Evolutionary conservation across 2,329 filamentous ascomycete genomes (phyloP), one percentile per base, ranked within the genome.

Genomic region (Fusarium graminum): DNA sequence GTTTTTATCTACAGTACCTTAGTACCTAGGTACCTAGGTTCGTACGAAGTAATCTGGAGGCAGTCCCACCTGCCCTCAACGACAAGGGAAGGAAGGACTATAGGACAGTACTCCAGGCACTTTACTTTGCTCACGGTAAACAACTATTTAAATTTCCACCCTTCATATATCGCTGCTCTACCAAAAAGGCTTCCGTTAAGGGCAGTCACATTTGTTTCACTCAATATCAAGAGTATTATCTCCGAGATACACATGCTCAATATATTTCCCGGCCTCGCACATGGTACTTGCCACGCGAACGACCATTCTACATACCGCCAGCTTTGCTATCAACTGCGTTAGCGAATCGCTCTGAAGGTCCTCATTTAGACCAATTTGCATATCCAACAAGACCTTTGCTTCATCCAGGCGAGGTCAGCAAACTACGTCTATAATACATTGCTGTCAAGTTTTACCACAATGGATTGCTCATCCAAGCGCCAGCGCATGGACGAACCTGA

Each of bases 401-500:
- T 22, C 13, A 8, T 11, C 10, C 40, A 17, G 1, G 13, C 39
- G 13, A 3, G 13, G 9, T 29, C 11, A 6, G 29, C 25, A 26
- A 2, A 1, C 14, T 17, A 14, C 16, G 11, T 14, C 25, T 16
- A 28, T 12, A 32, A 12, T 3, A 22, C 16, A 13, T 3, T 6
- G 26, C 6, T n/a, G 19, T n/a, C 50, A 49, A 8, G 17, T 36
- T 9, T 36, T 9, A 13, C 36, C n/a, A 4, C 25, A 11, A 79
- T 79, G 78, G 71, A 76, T 17, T 63, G 52, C 2, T 57, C 71
- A n/a, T 46, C 46, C 19, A 80, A 80, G 59, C 75, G 79, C 13
- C 71, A 69, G 34, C 68, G 74, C 42, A 46, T 51, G 30, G 68
- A 68, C 4, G 71, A 68, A 12, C 49, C 47, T 7, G 59, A 53